Conservation (phyloP, 2,329 filamentous ascomycete species). For the Blastomyces parvus region DNA sequence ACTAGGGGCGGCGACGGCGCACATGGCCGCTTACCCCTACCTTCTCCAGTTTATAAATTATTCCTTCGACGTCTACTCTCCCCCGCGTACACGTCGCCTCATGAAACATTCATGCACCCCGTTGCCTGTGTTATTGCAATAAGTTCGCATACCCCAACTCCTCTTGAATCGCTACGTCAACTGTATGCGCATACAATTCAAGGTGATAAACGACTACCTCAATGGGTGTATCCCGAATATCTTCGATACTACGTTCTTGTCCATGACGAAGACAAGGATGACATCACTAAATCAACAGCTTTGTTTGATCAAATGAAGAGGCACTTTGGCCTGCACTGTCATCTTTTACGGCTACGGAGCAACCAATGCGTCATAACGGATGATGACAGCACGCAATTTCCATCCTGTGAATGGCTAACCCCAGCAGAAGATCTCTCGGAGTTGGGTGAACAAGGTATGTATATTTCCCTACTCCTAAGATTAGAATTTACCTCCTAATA, state of each 20-base stretch:
- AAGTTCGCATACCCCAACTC: constrained; percentile 72
- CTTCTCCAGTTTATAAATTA: constrained; percentile 73
- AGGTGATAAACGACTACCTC: constrained; percentile 62
- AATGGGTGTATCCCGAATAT: constrained; percentile 86
- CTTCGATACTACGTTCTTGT: constrained; percentile 92
- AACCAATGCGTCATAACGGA: constrained; percentile 79
- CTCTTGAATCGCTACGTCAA: constrained; percentile 76
- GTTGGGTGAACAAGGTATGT: constrained; percentile 53
- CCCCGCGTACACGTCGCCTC: constrained; percentile 63
- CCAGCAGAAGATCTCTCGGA: constrained; percentile 73
- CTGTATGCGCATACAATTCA: constrained; percentile 78
- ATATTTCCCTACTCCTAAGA: background rate
- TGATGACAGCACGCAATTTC: constrained; percentile 76
- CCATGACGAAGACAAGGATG: constrained; percentile 91
- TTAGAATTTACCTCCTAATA: constrained; percentile 9
- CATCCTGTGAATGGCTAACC: constrained; percentile 79
- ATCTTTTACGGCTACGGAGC: constrained; percentile 76
- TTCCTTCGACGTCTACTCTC: constrained; percentile 79
- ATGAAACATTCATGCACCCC: constrained; percentile 91
- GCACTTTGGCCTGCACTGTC: constrained; percentile 93
- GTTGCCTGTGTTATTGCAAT: constrained; percentile 93
- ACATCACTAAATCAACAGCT: constrained; percentile 79
- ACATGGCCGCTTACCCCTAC: constrained; percentile 28
- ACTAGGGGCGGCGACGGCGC: constrained; percentile 25
- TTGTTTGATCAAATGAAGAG: constrained; percentile 98